Percentiles rank a stretch among this genome's conserved stretches.
Conservation (phyloP, 2,329 filamentous ascomycete genomes). For the Penicillium sp. region DNA sequence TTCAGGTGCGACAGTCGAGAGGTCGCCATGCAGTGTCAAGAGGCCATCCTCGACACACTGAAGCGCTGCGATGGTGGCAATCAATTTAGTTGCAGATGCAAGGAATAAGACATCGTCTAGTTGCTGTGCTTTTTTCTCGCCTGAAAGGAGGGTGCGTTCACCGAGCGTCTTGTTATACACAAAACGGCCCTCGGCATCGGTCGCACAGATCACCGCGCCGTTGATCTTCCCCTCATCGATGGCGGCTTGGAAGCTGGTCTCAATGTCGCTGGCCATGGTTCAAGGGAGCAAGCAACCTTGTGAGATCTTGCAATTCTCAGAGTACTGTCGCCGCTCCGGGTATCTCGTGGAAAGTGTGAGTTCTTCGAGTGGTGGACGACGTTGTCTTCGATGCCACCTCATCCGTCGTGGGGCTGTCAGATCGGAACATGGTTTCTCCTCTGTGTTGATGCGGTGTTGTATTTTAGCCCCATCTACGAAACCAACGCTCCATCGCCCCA, state of each 20-base stretch:
- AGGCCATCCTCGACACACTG: constrained; percentile 58
- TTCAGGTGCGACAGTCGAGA: constrained; percentile 51
- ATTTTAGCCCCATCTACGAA: background rate
- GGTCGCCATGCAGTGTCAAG: constrained; percentile 50
- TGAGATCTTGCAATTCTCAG: no score
- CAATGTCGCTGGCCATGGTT: constrained; percentile 31
- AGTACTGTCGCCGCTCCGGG: no score
- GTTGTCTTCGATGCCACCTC: background rate
- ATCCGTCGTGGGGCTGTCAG: background rate
- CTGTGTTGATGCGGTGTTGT: background rate
- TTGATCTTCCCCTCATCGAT: constrained; percentile 50
- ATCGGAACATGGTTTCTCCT: background rate
- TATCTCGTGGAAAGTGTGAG: no score
- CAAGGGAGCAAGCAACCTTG: background rate
- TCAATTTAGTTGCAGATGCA: constrained; percentile 45
- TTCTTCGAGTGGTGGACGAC: no score
- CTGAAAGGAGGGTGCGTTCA: constrained; percentile 44
- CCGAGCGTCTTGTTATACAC: constrained; percentile 46
- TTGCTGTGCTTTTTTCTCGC: constrained; percentile 42
- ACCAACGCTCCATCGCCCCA: no score
- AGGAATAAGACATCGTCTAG: constrained; percentile 28
- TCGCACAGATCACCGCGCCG: constrained; percentile 48
- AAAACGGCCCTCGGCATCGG: constrained; percentile 43
- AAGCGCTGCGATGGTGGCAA: constrained; percentile 56
- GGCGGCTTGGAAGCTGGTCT: constrained; percentile 42